Conservation (phyloP, 1,139 yeast genomes). For the Saccharomyces hybrid region DNA sequence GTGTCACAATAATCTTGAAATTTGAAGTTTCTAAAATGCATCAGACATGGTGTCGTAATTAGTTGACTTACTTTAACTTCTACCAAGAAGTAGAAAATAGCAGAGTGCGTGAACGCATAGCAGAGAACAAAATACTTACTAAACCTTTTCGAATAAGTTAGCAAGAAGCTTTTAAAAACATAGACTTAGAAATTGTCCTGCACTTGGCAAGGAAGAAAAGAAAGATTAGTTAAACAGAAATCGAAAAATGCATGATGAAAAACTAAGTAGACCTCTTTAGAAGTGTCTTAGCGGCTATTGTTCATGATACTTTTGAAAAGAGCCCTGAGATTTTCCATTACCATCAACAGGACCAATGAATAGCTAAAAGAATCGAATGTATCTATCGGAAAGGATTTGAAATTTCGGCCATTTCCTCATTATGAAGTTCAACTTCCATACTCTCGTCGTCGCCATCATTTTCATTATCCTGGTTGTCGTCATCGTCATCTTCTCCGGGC, state of each 20-base stretch:
- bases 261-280: background rate
- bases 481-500: constrained; percentile 10
- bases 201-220: background rate
- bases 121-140: background rate
- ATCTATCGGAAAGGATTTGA: no score
- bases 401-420: no score
- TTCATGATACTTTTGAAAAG: background rate
- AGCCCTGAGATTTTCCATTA: background rate
- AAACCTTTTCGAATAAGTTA: background rate
- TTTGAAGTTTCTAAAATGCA: background rate
- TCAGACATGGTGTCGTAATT: no score
- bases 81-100: no score
- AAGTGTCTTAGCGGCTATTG: background rate
- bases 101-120: background rate
- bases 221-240: background rate
- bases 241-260: background rate
- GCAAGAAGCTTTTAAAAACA: background rate
- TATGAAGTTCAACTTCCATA: no score
- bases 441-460: no score
- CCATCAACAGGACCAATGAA: background rate
- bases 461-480: no score
- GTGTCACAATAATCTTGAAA: background rate
- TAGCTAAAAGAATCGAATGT: background rate
- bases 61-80: no score
- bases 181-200: background rate